Evolutionary conservation across 164 flowering plant species (phyloP).

Genomic region (Litsea cubeba): DNA sequence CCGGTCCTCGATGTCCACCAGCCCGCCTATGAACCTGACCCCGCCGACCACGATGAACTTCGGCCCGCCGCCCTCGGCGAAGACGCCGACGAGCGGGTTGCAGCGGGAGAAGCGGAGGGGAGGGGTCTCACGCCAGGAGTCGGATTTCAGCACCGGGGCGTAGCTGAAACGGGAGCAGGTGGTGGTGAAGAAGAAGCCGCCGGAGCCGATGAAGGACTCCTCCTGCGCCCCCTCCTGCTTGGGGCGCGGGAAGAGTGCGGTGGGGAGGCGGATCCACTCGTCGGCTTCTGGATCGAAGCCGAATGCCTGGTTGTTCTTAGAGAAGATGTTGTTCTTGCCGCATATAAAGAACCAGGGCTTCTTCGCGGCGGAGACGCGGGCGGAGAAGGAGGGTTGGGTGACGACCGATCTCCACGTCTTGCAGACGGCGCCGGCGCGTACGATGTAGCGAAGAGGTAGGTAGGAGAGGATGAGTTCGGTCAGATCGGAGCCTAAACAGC

Average conservation of each 20-base stretch:
- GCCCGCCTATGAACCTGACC: conserved; percentile 43
- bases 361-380: conserved; percentile 22
- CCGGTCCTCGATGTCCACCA: conserved; percentile 60
- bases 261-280: conserved; percentile 52
- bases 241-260: conserved; percentile 13
- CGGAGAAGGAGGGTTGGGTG: conserved; percentile 31
- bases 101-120: conserved; percentile 44
- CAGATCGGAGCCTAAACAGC: conserved; percentile 37
- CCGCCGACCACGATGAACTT: conserved; percentile 63
- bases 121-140: conserved; percentile 35
- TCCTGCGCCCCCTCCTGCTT: conserved; percentile 22
- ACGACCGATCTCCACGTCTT: conserved; percentile 47
- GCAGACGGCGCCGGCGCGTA: conserved; percentile 53
- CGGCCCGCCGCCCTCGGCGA: conserved; percentile 7
- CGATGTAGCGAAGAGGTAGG: conserved; percentile 54
- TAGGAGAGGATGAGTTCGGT: conserved; percentile 48
- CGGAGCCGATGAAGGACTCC: conserved; percentile 34
- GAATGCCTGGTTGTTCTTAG: conserved; percentile 56
- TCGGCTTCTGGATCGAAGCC: conserved; percentile 58
- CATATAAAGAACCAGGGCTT: conserved; percentile 63
- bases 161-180: conserved; percentile 29
- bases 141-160: conserved; percentile 28
- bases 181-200: conserved; percentile 45
- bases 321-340: conserved; percentile 50
- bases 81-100: conserved; percentile 58